These are phyloP conservation scores for Leonotis leonurus DNA, from an alignment of 257 asterid species.

Conservation along the genomic window DNA sequence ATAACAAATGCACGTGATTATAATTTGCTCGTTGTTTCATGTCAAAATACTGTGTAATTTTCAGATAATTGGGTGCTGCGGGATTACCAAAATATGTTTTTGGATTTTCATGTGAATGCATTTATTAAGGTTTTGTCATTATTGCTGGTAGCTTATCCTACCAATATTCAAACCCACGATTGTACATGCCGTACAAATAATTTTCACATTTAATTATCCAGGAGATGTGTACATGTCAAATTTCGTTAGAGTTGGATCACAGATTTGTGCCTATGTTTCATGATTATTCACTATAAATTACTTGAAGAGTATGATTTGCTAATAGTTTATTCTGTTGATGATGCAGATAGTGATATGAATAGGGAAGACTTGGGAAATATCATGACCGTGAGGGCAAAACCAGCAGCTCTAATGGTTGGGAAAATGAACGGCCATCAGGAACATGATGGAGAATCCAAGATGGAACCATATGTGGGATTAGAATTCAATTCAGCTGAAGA, in stretches of 20 bases:
- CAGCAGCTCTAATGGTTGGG: constrained; percentile 32
- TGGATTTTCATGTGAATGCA: not conserved
- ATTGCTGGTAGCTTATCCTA: not conserved
- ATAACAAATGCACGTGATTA: constrained; percentile 5
- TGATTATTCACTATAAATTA: not conserved
- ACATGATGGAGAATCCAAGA: constrained; percentile 49
- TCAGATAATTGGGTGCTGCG: not conserved
- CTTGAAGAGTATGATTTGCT: not conserved
- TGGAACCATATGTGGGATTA: constrained; percentile 70
- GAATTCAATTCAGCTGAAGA: constrained; percentile 85
- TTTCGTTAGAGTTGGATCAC: not conserved
- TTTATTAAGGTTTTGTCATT: not conserved
- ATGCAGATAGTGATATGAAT: constrained; percentile 65
- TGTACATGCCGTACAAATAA: not conserved
- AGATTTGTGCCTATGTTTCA: not conserved
- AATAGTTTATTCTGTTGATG: not conserved
- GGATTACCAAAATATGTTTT: not conserved
- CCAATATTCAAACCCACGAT: not conserved
- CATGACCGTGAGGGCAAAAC: constrained; percentile 59
- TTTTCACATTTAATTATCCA: not conserved
- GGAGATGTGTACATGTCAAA: not conserved
- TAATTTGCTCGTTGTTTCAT: not conserved
- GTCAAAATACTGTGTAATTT: not conserved
- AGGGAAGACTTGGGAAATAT: constrained; percentile 48
- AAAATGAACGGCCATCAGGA: constrained; percentile 39